Base-by-base conservation (phyloP, 139 green algal genomes). In the Chlamydomonas incerta region DNA sequence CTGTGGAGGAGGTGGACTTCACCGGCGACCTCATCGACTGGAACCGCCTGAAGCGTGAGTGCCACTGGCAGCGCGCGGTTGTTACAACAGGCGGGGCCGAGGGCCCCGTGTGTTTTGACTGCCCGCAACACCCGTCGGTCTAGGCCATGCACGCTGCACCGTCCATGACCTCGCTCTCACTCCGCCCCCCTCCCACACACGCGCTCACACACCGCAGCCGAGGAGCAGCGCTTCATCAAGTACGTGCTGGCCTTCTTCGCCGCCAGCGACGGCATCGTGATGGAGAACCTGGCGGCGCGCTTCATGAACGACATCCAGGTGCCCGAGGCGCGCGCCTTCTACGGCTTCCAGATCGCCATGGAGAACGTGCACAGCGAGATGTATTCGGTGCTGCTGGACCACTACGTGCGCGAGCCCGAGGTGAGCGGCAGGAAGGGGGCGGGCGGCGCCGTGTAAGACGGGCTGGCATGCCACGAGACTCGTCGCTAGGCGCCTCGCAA, bases 341-440 rank as follows among this genome's bases (percentile, higher is more conserved):
- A 99, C 79, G 97, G 97, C 62, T 99, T 99, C 93, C 98, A 99
- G 88, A 98, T 99, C 34, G 96, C 97, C 63, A 99, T 99, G 80
- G 98, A 99, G 92, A 99, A 99, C 92, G 99, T 99, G 76, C 98
- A 99, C 92, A 87, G 91, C 94, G 98, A 99, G 94, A 99, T 99
- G 98, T 99, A 99, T 95, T 95, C 85, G 82, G 91, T 99, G 83
- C 91, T 99, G 82, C 90, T 99, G 69, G 98, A 99, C 81, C 93
- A 94, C 8, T 99, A 99, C 94, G 98, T 99, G 88, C 97, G 97
- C 85, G 97, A 99, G 88, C 63, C 88, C 23, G 35, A 80, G 65
- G 89, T 80, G 68, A 5, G 57, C 0, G 52, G 41, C 55, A 60
- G n/a, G n/a, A n/a, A n/a, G n/a, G n/a, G n/a, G 18, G 41, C 3